Conservation (phyloP, 108 stramenopile species). For the Asterionellopsis glacialis region DNA sequence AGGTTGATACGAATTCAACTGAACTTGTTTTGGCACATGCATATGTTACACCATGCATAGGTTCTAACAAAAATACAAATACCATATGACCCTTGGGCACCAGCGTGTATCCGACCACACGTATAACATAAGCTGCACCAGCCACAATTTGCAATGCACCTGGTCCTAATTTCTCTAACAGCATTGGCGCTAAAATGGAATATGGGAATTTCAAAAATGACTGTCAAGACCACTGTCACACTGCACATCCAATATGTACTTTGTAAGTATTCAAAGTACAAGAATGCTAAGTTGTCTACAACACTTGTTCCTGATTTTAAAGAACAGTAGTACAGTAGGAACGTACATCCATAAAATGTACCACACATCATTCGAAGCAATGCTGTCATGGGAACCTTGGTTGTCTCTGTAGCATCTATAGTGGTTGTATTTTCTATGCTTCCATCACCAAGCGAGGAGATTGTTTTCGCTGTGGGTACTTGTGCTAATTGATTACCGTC, state of each 20-base stretch:
- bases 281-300: conserved; percentile 45
- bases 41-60: conserved; percentile 63
- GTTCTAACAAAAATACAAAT: conserved; percentile 50
- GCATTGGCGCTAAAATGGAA: conserved; percentile 49
- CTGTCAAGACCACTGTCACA: conserved; percentile 40
- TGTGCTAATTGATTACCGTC: no score
- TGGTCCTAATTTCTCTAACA: conserved; percentile 30
- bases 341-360: neutral
- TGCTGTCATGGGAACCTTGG: neutral
- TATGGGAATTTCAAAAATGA: conserved; percentile 62
- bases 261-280: conserved; percentile 40
- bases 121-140: conserved; percentile 39
- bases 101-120: conserved; percentile 59
- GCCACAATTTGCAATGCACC: conserved; percentile 34
- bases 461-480: no score
- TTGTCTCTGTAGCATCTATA: no score
- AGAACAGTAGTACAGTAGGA: conserved; percentile 16
- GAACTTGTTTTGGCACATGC: conserved; percentile 36
- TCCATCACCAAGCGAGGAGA: no score
- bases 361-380: neutral
- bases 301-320: conserved; percentile 32
- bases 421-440: no score
- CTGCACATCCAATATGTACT: conserved; percentile 20
- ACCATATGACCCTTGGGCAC: conserved; percentile 30
- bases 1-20: conserved; percentile 35